Evolutionary conservation across 768 basidiomycete genomes (phyloP).

Genomic region (Steccherinum ochraceum): DNA sequence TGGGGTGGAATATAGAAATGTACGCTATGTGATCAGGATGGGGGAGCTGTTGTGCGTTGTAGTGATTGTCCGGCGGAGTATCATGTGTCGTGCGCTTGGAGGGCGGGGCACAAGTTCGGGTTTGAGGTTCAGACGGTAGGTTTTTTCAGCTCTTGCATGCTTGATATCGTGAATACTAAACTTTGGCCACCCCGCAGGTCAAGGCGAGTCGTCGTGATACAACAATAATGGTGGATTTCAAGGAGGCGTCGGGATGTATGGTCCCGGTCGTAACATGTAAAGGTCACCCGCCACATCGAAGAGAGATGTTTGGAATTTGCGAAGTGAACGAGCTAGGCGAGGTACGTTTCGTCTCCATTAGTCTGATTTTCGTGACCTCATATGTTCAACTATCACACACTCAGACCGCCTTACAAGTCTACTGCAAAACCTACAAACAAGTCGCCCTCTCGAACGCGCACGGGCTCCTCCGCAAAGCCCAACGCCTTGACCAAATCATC

Average conservation of each 20-base stretch:
- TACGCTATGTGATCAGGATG: conserved; percentile 58
- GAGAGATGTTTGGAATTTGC: conserved; percentile 76
- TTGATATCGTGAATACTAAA: conserved; percentile 1
- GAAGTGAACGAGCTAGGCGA: conserved; percentile 78
- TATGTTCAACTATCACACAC: not conserved
- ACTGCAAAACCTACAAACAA: conserved; percentile 80
- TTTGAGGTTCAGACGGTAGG: conserved; percentile 87
- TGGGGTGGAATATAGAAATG: conserved; percentile 48
- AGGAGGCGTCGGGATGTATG: conserved; percentile 75
- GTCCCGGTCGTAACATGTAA: conserved; percentile 72
- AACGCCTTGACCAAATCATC: conserved; percentile 71
- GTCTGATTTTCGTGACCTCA: not conserved
- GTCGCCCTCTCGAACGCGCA: conserved; percentile 68
- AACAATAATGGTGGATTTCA: conserved; percentile 63
- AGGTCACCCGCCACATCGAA: conserved; percentile 56
- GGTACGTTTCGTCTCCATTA: conserved; percentile 40
- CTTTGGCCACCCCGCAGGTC: conserved; percentile 45
- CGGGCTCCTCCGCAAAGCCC: conserved; percentile 83
- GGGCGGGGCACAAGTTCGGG: conserved; percentile 75
- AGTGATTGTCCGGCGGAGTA: conserved; percentile 74
- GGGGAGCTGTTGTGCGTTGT: conserved; percentile 83
- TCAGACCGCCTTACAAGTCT: conserved; percentile 88
- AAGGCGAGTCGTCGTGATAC: conserved; percentile 72
- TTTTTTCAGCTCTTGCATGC: conserved; percentile 8
- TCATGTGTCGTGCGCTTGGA: conserved; percentile 91